Percentiles rank a stretch among this genome's conserved stretches.
Evolutionary conservation across 1,139 yeast species (phyloP).

Genomic region (Taphrina betulina): DNA sequence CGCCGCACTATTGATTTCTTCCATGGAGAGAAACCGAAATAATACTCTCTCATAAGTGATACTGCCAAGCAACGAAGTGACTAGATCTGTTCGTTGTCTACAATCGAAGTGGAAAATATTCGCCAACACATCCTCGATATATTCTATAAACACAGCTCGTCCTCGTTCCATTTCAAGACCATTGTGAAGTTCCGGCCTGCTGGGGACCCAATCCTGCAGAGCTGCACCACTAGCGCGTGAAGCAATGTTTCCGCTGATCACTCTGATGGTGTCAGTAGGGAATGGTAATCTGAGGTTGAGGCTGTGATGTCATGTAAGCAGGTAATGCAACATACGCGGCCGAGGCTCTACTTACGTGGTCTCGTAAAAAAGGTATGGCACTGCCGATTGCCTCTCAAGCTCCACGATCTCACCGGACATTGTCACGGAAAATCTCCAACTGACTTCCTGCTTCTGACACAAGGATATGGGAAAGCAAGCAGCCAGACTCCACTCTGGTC

Average conservation of each 20-base stretch:
- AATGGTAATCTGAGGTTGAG: slow-evolving; percentile 2
- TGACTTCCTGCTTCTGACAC: slow-evolving; percentile 2
- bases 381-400: slow-evolving; percentile 1
- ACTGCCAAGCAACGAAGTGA: slow-evolving; percentile 5
- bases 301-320: no score
- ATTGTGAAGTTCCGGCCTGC: neutral
- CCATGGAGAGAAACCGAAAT: slow-evolving; percentile 6
- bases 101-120: slow-evolving; percentile 1
- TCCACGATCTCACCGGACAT: slow-evolving; percentile 4
- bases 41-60: neutral
- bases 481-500: slow-evolving; percentile 1
- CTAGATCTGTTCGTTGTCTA: neutral
- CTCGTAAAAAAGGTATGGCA: slow-evolving; percentile 8
- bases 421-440: neutral
- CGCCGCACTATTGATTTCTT: slow-evolving; percentile 5
- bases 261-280: neutral
- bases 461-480: neutral
- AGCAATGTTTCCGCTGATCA: neutral
- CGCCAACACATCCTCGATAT: neutral
- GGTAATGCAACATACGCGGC: no score
- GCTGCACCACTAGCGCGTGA: neutral
- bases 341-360: neutral
- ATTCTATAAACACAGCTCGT: slow-evolving; percentile 3
- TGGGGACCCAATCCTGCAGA: slow-evolving; percentile 5
- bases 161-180: slow-evolving; percentile 4